These are phyloP conservation scores for Ceriops tagal DNA, from an alignment of 345 rosid genomes.

Conservation along the genomic window DNA sequence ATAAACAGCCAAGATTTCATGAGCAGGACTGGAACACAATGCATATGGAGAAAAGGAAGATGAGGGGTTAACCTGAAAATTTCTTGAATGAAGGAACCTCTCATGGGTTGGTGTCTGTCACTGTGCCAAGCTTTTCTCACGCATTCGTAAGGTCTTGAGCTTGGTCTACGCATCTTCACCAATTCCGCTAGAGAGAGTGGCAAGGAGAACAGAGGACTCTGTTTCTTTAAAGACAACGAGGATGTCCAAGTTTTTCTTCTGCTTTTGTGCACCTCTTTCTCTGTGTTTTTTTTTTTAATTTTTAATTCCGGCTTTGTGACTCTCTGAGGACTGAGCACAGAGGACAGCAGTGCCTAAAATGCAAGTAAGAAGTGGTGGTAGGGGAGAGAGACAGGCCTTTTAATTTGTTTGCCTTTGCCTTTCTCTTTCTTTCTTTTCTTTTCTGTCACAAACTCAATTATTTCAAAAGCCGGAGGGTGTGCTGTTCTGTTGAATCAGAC, in stretches of 20 bases:
- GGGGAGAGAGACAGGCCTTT: background rate
- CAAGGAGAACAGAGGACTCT: slow-evolving; percentile 12
- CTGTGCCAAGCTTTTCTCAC: slow-evolving; percentile 77
- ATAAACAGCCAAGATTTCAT: background rate
- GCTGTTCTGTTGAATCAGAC: slow-evolving; percentile 6
- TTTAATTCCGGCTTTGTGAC: background rate
- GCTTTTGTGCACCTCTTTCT: background rate
- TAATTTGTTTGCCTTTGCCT: background rate
- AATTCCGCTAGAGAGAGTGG: background rate
- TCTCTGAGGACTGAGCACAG: background rate
- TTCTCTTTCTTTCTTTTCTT: slow-evolving; percentile 11
- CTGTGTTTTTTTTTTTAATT: background rate
- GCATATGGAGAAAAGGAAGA: background rate
- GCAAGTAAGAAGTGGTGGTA: slow-evolving; percentile 1
- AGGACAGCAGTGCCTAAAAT: background rate
- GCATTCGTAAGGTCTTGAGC: slow-evolving; percentile 70
- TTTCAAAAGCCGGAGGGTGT: slow-evolving; percentile 14
- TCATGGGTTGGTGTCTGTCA: slow-evolving; percentile 71
- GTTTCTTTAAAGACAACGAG: slow-evolving; percentile 18
- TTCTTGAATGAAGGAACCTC: slow-evolving; percentile 69
- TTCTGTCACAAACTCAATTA: slow-evolving; percentile 39
- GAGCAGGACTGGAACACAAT: background rate
- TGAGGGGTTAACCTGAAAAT: slow-evolving; percentile 47
- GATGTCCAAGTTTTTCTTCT: slow-evolving; percentile 5
- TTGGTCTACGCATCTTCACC: slow-evolving; percentile 65